These are phyloP conservation scores for Dactylorhiza incarnata DNA, from an alignment of 106 monocot species.

Conservation along the genomic window DNA sequence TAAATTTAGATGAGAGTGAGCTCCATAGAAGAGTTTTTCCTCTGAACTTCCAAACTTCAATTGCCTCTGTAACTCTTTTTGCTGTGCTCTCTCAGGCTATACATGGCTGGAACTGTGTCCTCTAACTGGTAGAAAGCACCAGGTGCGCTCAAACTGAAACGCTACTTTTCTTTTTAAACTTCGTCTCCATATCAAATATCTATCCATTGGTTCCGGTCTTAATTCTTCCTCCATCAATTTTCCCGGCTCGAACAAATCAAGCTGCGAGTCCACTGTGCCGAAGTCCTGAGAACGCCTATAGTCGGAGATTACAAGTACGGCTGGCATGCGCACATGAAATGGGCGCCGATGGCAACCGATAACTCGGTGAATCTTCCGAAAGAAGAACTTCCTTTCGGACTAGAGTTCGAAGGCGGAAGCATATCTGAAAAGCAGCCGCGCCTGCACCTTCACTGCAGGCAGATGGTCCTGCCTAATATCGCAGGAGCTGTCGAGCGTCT, in stretches of 20 bases:
- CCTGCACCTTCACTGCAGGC: constrained; percentile 81
- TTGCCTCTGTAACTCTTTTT: not conserved
- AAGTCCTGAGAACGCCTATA: constrained; percentile 74
- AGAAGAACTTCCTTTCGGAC: constrained; percentile 43
- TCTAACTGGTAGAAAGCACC: constrained; percentile 94
- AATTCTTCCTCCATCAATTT: constrained; percentile 2
- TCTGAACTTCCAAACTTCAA: not conserved
- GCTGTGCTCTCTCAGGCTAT: constrained; percentile 36
- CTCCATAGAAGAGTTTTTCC: too few species aligned
- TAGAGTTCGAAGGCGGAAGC: constrained; percentile 43
- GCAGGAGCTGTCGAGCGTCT: constrained; percentile 32
- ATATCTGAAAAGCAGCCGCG: constrained; percentile 44
- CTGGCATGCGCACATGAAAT: constrained; percentile 48
- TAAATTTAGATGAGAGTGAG: too few species aligned
- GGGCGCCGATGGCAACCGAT: constrained; percentile 20
- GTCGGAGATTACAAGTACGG: constrained; percentile 95
- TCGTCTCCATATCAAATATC: not conserved
- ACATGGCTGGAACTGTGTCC: constrained; percentile 87
- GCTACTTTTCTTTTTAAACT: too few species aligned
- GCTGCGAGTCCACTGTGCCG: constrained; percentile 94
- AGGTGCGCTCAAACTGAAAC: constrained; percentile 29
- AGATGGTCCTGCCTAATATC: constrained; percentile 75
- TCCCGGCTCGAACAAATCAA: constrained; percentile 15
- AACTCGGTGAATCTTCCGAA: constrained; percentile 6
- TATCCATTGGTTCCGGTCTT: not conserved